A percentile compares a stretch with the other conserved stretches of the same genome.
Conservation (phyloP, 192 early-diverging fungal genomes). For the Backusella tuberculispora region DNA sequence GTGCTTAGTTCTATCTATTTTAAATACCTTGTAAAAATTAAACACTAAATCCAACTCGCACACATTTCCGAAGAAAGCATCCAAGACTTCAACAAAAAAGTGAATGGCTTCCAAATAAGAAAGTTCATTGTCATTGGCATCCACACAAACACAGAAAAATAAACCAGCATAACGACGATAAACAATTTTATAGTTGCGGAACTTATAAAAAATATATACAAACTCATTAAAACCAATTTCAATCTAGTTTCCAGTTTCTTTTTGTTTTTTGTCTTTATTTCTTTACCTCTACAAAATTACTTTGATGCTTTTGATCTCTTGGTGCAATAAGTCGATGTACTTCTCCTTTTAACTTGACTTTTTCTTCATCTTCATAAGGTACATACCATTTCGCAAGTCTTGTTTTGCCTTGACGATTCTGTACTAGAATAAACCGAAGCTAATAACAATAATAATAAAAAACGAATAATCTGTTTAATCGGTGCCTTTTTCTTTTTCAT, state of each 20-base stretch:
- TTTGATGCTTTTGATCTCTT: slow-evolving; percentile 95
- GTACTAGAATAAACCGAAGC: slow-evolving; percentile 97
- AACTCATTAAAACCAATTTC: background rate
- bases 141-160: slow-evolving; percentile 99
- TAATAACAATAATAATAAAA: slow-evolving; percentile 15
- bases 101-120: slow-evolving; percentile 96
- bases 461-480: too few species aligned
- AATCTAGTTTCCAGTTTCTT: background rate
- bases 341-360: slow-evolving; percentile 90
- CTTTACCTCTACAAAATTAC: slow-evolving; percentile 96
- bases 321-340: slow-evolving; percentile 96
- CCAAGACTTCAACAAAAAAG: slow-evolving; percentile 98
- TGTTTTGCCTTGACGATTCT: slow-evolving; percentile 99
- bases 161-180: slow-evolving; percentile 98
- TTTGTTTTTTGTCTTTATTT: background rate
- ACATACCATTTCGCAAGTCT: slow-evolving; percentile 97
- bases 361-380: slow-evolving; percentile 92
- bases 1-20: background rate
- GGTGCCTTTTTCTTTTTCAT: background rate
- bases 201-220: slow-evolving; percentile 51
- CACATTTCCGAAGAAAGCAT: slow-evolving; percentile 98
- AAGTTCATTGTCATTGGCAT: slow-evolving; percentile 98
- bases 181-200: slow-evolving; percentile 97
- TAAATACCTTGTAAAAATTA: slow-evolving; percentile 88
- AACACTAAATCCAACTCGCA: slow-evolving; percentile 98